These are phyloP conservation scores for Ustilago shanxiensis DNA, from an alignment of 1,284 basidiomycete species.

Conservation along the genomic window DNA sequence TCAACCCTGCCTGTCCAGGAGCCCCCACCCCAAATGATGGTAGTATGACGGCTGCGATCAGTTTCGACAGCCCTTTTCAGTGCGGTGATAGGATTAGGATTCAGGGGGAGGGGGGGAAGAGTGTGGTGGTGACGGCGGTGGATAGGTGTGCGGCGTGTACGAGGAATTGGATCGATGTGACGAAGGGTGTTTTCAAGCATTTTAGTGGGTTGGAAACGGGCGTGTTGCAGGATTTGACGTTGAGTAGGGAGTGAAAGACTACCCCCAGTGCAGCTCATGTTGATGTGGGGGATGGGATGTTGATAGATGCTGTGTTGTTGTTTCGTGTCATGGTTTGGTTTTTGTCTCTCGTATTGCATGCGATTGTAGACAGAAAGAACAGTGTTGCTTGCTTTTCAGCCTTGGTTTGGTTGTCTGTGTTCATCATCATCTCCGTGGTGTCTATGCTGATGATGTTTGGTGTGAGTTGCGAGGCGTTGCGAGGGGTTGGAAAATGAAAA, in stretches of 20 bases:
- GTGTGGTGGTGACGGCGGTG: conserved; percentile 25
- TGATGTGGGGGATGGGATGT: too few species aligned
- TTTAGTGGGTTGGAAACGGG: conserved; percentile 24
- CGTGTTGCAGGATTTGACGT: conserved; percentile 22
- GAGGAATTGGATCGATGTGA: conserved; percentile 40
- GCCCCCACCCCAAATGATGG: conserved; percentile 19
- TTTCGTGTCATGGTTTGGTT: background rate
- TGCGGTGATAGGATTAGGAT: conserved; percentile 42
- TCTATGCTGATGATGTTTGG: background rate
- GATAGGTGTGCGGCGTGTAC: conserved; percentile 39
- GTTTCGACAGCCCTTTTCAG: conserved; percentile 26
- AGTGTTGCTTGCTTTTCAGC: too few species aligned
- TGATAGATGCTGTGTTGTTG: too few species aligned
- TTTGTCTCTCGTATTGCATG: background rate
- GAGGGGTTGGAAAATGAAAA: background rate
- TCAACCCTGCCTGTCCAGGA: conserved; percentile 35
- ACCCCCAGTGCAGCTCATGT: too few species aligned
- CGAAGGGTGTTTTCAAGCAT: conserved; percentile 43
- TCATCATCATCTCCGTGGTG: background rate
- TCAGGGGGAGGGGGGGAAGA: conserved; percentile 7
- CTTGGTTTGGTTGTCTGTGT: background rate
- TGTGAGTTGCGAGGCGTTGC: too few species aligned
- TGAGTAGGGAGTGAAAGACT: conserved; percentile 19
- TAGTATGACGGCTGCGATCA: conserved; percentile 42
- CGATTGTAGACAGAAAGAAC: background rate